Evolutionary conservation across 495 filamentous ascomycete genomes (phyloP).

Genomic region (Achaetomiella virescens): DNA sequence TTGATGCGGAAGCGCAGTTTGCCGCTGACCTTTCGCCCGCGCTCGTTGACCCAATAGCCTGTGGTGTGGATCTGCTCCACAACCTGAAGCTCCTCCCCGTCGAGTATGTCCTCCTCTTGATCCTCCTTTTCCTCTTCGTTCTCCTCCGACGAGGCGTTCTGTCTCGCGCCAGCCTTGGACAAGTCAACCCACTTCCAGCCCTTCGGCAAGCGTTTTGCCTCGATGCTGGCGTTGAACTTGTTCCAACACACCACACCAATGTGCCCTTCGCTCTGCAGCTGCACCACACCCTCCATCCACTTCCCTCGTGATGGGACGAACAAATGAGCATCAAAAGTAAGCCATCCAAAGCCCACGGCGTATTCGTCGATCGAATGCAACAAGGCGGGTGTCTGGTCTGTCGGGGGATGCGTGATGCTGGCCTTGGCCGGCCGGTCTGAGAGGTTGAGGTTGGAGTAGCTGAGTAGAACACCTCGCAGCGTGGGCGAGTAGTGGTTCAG

Average conservation of each 20-base stretch:
- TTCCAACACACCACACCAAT: constrained; percentile 46
- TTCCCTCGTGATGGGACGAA: constrained; percentile 42
- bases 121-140: constrained; percentile 15
- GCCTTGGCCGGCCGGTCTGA: constrained; percentile 37
- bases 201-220: constrained; percentile 37
- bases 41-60: constrained; percentile 42
- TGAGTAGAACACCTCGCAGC: constrained; percentile 40
- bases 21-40: constrained; percentile 31
- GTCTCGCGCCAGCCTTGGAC: constrained; percentile 15
- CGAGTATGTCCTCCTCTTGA: constrained; percentile 22
- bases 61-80: constrained; percentile 43
- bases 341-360: constrained; percentile 41
- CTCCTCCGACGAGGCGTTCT: constrained; percentile 2
- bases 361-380: constrained; percentile 41
- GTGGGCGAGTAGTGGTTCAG: constrained; percentile 42
- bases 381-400: constrained; percentile 34
- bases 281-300: constrained; percentile 44
- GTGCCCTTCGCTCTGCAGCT: constrained; percentile 44
- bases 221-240: constrained; percentile 47
- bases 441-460: constrained; percentile 41
- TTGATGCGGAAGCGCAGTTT: constrained; percentile 46
- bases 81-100: constrained; percentile 28
- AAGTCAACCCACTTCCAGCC: constrained; percentile 45
- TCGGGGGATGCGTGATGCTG: constrained; percentile 26
- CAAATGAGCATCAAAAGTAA: constrained; percentile 41